Percentiles rank a stretch among this genome's conserved stretches.
These are phyloP conservation scores for Rhynchospora pubera DNA, from an alignment of 176 grass and related monocot species.

Conservation along the genomic window DNA sequence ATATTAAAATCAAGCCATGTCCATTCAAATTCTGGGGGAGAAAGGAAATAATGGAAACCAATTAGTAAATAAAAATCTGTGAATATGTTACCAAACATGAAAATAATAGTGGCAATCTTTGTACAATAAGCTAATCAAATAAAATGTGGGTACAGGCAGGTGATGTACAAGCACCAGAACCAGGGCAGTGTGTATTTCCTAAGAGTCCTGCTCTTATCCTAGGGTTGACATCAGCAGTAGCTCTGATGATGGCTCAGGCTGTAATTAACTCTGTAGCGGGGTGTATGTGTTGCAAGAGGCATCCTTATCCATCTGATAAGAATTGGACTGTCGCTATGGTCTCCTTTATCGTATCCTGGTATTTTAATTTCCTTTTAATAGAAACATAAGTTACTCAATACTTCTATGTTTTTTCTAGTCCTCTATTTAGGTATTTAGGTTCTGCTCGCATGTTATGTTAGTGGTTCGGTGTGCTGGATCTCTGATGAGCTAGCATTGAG, in stretches of 20 bases:
- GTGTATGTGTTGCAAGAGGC: slow-evolving; percentile 94
- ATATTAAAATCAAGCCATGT: neutral
- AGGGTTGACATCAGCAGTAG: slow-evolving; percentile 54
- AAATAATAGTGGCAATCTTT: neutral
- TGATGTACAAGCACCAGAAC: slow-evolving; percentile 42
- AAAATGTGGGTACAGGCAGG: slow-evolving; percentile 37
- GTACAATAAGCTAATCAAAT: neutral
- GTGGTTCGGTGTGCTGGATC: neutral
- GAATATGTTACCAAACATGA: neutral
- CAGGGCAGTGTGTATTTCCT: slow-evolving; percentile 64
- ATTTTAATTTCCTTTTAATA: slow-evolving; percentile 17
- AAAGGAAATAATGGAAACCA: neutral
- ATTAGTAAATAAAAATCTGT: neutral
- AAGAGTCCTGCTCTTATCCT: slow-evolving; percentile 72
- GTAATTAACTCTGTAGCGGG: slow-evolving; percentile 79
- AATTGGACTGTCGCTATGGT: slow-evolving; percentile 91
- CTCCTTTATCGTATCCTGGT: slow-evolving; percentile 91
- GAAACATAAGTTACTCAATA: neutral
- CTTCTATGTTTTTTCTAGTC: neutral
- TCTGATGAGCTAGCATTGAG: neutral
- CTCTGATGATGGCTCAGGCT: slow-evolving; percentile 72
- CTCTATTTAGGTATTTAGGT: neutral
- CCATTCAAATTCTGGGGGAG: neutral
- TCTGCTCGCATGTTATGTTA: neutral
- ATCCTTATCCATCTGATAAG: slow-evolving; percentile 62